Conservation (phyloP, 148 eudicot species). For the Cornus kousa region DNA sequence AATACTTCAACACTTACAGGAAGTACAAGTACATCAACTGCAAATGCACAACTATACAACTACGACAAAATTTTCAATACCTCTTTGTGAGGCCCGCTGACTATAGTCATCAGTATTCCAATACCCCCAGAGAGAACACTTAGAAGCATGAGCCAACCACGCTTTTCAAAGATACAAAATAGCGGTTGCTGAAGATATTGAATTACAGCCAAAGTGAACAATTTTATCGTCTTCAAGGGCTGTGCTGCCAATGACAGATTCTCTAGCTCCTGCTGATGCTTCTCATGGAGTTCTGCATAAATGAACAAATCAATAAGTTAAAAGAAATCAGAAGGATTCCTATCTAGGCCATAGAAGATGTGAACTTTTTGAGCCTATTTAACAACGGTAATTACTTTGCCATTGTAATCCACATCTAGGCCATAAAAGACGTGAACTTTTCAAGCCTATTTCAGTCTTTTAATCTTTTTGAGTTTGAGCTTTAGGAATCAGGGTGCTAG, state of each 20-base stretch:
- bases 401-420: no score
- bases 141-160: slow-evolving; percentile 55
- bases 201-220: slow-evolving; percentile 52
- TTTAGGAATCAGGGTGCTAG: no score
- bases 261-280: slow-evolving; percentile 64
- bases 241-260: slow-evolving; percentile 59
- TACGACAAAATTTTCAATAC: slow-evolving; percentile 23
- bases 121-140: slow-evolving; percentile 13
- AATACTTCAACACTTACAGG: not conserved
- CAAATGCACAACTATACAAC: not conserved
- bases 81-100: slow-evolving; percentile 70
- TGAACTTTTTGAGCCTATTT: no score
- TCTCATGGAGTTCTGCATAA: slow-evolving; percentile 54
- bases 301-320: slow-evolving; percentile 8
- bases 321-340: not conserved
- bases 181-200: slow-evolving; percentile 50
- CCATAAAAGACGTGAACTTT: no score
- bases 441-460: no score
- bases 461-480: no score
- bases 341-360: no score
- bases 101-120: slow-evolving; percentile 38
- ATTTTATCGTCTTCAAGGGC: slow-evolving; percentile 66
- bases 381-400: no score
- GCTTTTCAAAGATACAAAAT: slow-evolving; percentile 43
- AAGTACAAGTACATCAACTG: not conserved